Base-by-base conservation (phyloP, 306 rosid genomes). In the Crataegus laevigata region DNA sequence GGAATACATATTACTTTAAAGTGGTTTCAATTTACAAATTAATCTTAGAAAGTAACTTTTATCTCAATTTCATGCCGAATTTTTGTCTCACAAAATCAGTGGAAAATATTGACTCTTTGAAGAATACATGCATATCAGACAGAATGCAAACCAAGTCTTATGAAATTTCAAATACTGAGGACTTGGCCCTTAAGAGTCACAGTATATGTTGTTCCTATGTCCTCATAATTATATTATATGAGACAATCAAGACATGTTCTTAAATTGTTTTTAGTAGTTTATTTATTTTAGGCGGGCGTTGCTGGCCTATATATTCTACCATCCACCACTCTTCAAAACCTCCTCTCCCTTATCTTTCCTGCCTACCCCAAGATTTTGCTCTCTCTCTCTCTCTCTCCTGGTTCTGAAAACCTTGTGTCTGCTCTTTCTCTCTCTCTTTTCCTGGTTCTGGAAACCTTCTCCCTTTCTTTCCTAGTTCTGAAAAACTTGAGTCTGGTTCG, bases 231-330 rank as follows among this genome's bases (percentile, higher is more conserved):
- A 47, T 47, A 63, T 63, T 63, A 14, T 30, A 63, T 30, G 6
- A 17, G 24, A 63, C 68, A 63, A 30, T 63, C 24, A 63, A 63
- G 24, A 63, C 43, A 63, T 30, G 42, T 60, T 47, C 57, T 64
- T 66, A 71, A 42, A 68, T 61, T 47, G 78, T 61, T 82, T 14
- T 5, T 1, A 36, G 74, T 78, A 73, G 62, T 79, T 76, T 82
- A 40, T 79, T 60, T 43, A 51, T 38, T 73, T 77, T 21, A 74
- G 69, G 38, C 78, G 82, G 80, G 78, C 82, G 14, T 8, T 64
- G 38, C 42, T 40, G 76, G 42, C 79, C 85, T 88, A 88, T 91
- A 93, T 81, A 91, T 82, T 83, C 88, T 51, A 59, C 80, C 82
- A 10, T 6, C 68, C 36, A 26, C 70, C 78, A n/a, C 87, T 82